A percentile compares a stretch with the other conserved stretches of the same genome.
Conservation (phyloP, 306 rosid species). For the Carpinus fangiana region DNA sequence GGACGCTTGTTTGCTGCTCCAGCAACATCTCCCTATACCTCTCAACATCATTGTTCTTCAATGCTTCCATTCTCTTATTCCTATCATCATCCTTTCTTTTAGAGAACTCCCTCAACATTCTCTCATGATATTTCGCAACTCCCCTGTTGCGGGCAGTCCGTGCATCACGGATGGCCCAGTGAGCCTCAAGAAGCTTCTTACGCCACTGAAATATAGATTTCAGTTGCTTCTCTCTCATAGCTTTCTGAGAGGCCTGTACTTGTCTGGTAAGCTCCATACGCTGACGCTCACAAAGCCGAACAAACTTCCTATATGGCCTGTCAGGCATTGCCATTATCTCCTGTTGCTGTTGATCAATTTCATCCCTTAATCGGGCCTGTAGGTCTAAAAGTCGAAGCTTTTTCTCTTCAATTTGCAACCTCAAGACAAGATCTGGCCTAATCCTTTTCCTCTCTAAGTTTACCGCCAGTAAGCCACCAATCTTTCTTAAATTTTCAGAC, state of each 20-base stretch:
- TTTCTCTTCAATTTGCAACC: slow-evolving; percentile 92
- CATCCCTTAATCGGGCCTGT: slow-evolving; percentile 92
- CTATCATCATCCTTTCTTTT: slow-evolving; percentile 94
- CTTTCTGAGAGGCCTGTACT: slow-evolving; percentile 88
- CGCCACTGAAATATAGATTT: slow-evolving; percentile 97
- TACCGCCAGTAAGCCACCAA: slow-evolving; percentile 82
- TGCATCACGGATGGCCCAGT: slow-evolving; percentile 97
- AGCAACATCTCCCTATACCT: slow-evolving; percentile 95
- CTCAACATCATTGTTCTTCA: slow-evolving; percentile 96
- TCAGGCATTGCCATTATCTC: slow-evolving; percentile 99
- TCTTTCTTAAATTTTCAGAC: slow-evolving; percentile 76
- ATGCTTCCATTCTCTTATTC: slow-evolving; percentile 92
- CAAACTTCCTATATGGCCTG: slow-evolving; percentile 94
- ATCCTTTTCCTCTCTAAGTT: slow-evolving; percentile 93
- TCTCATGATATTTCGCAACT: slow-evolving; percentile 97
- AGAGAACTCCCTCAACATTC: slow-evolving; percentile 89
- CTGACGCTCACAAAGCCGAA: slow-evolving; percentile 91
- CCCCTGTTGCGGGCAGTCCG: slow-evolving; percentile 96
- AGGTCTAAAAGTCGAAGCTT: slow-evolving; percentile 83
- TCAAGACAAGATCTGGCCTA: slow-evolving; percentile 90
- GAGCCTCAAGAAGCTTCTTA: slow-evolving; percentile 93
- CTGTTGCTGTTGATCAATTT: slow-evolving; percentile 96
- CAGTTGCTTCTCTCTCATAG: slow-evolving; percentile 85
- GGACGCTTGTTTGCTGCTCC: slow-evolving; percentile 88
- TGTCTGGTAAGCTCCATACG: slow-evolving; percentile 89